A percentile compares a stretch with the other conserved stretches of the same genome.
phyloP scores from a whole-genome alignment of 2,329 filamentous ascomycete genomes.

The Fusarium poae region DNA sequence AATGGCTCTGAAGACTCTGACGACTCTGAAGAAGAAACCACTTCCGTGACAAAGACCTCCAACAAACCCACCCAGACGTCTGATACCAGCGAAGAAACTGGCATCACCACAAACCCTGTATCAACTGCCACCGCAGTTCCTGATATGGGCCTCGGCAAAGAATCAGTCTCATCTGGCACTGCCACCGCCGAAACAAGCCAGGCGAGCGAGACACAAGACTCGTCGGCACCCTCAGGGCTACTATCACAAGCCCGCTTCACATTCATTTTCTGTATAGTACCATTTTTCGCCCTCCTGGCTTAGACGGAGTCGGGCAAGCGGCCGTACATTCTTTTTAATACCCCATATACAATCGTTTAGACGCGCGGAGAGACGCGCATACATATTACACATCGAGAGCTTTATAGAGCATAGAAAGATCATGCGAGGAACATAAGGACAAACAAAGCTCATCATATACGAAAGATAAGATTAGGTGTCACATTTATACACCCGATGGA shows the following conservation, averaged over 20 bases:
- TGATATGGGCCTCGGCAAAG: slow-evolving; percentile 45
- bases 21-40: slow-evolving; percentile 6
- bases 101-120: slow-evolving; percentile 27
- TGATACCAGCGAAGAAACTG: slow-evolving; percentile 29
- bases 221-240: slow-evolving; percentile 37
- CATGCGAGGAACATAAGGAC: slow-evolving; percentile 24
- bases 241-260: slow-evolving; percentile 41
- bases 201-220: slow-evolving; percentile 44
- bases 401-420: slow-evolving; percentile 34
- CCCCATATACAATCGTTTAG: slow-evolving; percentile 19
- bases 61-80: slow-evolving; percentile 34
- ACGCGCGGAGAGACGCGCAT: slow-evolving; percentile 22
- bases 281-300: slow-evolving; percentile 46
- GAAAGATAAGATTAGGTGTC: slow-evolving; percentile 28
- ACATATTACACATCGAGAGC: slow-evolving; percentile 34
- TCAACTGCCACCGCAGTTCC: slow-evolving; percentile 33
- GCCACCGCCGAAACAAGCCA: slow-evolving; percentile 36
- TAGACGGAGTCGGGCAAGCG: slow-evolving; percentile 31
- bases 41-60: slow-evolving; percentile 25
- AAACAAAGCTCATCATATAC: slow-evolving; percentile 19
- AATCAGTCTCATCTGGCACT: slow-evolving; percentile 43
- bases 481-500: slow-evolving; percentile 42
- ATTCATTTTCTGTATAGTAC: slow-evolving; percentile 48
- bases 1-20: slow-evolving; percentile 19
- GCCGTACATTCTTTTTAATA: slow-evolving; percentile 51